phyloP scores from a whole-genome alignment of 805 yeast genomes.

The Myxozyma monticola region DNA sequence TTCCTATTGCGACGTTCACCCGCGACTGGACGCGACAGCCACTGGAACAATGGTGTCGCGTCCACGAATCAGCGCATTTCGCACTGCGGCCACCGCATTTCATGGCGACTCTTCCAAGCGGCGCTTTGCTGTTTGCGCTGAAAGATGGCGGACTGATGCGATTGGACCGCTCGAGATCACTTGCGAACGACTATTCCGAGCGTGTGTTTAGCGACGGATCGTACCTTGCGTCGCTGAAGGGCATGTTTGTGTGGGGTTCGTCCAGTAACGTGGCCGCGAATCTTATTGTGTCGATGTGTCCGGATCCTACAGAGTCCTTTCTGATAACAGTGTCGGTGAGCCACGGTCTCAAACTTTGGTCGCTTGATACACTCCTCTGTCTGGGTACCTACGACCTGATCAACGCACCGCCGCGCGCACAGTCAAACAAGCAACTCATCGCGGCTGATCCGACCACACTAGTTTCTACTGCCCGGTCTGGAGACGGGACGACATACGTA shows the following conservation, averaged over 20 bases:
- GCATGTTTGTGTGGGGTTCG: slow-evolving; percentile 38
- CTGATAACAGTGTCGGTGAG: slow-evolving; percentile 56
- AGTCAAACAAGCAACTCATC: slow-evolving; percentile 34
- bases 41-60: slow-evolving; percentile 25
- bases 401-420: slow-evolving; percentile 9
- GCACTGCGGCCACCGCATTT: slow-evolving; percentile 57
- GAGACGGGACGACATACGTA: slow-evolving; percentile 32
- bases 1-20: slow-evolving; percentile 5
- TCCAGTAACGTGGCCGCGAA: slow-evolving; percentile 43
- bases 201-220: slow-evolving; percentile 55
- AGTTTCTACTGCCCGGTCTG: slow-evolving; percentile 30
- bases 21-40: slow-evolving; percentile 18
- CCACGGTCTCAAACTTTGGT: slow-evolving; percentile 62
- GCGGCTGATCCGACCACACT: slow-evolving; percentile 40
- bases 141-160: slow-evolving; percentile 73
- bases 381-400: slow-evolving; percentile 32
- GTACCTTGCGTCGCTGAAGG: slow-evolving; percentile 41
- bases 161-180: slow-evolving; percentile 33
- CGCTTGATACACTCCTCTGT: slow-evolving; percentile 42
- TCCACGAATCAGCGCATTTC: slow-evolving; percentile 41
- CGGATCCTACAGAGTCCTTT: slow-evolving; percentile 34
- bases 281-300: slow-evolving; percentile 42
- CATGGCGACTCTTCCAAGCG: slow-evolving; percentile 48
- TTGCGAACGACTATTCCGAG: slow-evolving; percentile 32
- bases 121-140: slow-evolving; percentile 57